Evolutionary conservation across 1,139 yeast genomes (phyloP).

Genomic region (Lodderomyces pseudojiufengensis): DNA sequence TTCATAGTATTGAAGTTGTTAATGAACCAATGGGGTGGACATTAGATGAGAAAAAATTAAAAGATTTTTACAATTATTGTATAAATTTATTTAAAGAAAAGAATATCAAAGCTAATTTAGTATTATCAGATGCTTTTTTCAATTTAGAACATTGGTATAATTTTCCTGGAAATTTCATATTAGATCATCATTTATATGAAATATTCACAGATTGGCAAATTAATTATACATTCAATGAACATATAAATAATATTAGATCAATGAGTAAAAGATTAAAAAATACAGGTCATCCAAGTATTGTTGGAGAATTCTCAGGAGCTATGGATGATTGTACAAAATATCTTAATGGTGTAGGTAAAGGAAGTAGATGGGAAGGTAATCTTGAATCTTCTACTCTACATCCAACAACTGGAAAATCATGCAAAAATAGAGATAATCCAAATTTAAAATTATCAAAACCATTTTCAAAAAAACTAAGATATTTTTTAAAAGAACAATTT

Average conservation of each 20-base stretch:
- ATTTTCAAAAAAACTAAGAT: conserved; percentile 15
- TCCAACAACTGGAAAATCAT: conserved; percentile 16
- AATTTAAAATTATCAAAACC: conserved; percentile 6
- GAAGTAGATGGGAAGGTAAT: conserved; percentile 24
- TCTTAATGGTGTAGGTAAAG: conserved; percentile 24
- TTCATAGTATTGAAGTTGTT: conserved; percentile 21
- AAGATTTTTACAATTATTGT: conserved; percentile 15
- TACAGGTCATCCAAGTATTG: conserved; percentile 19
- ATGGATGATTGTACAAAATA: conserved; percentile 25
- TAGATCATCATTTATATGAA: conserved; percentile 27
- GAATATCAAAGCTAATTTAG: conserved; percentile 13
- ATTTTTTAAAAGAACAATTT: conserved; percentile 20
- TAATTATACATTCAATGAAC: conserved; percentile 15
- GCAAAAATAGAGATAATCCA: conserved; percentile 18
- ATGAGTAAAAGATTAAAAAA: conserved; percentile 16
- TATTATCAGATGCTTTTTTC: conserved; percentile 23
- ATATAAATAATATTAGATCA: conserved; percentile 14
- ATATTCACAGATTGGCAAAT: conserved; percentile 20
- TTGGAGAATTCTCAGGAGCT: conserved; percentile 28
- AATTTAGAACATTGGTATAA: conserved; percentile 20
- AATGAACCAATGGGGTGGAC: conserved; percentile 23
- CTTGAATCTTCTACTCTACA: too few relatives aligned
- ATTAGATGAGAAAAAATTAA: conserved; percentile 16
- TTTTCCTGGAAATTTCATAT: conserved; percentile 15
- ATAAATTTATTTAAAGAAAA: conserved; percentile 12